A percentile compares a stretch with the other conserved stretches of the same genome.
Conservation (phyloP, 352 stramenopile genomes). For the Globisporangium solare region DNA sequence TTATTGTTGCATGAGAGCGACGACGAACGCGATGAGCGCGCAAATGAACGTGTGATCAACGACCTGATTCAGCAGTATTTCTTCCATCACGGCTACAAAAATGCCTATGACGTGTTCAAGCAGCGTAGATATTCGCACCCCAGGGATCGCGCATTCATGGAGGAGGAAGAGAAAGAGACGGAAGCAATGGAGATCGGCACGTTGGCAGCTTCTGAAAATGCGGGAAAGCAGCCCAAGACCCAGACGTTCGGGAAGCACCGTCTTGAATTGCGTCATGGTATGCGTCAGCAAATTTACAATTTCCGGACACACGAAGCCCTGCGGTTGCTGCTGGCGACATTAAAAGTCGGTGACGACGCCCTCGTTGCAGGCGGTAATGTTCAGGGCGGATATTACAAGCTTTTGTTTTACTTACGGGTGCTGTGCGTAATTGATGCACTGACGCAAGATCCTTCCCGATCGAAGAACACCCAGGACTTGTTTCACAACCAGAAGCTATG, state of each 20-base stretch:
- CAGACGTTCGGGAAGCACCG: constrained; percentile 2
- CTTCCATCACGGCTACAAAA: constrained; percentile 34
- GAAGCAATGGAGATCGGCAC: background rate
- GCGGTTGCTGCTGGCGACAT: constrained; percentile 17
- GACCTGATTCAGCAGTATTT: constrained; percentile 39
- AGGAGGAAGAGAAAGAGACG: background rate
- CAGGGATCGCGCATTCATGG: too few relatives aligned
- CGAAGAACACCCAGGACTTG: too few relatives aligned
- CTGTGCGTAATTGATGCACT: constrained; percentile 42
- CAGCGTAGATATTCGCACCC: background rate
- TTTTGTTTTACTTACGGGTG: constrained; percentile 31
- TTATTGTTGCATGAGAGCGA: constrained; percentile 18
- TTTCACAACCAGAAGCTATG: constrained; percentile 3
- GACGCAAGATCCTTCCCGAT: background rate
- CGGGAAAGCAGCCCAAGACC: background rate
- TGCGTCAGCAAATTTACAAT: constrained; percentile 30
- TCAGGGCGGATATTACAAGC: constrained; percentile 5
- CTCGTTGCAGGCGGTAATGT: background rate
- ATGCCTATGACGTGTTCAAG: constrained; percentile 25
- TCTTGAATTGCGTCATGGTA: constrained; percentile 25
- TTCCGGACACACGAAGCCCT: constrained; percentile 31
- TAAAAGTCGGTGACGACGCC: background rate
- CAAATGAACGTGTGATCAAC: constrained; percentile 29
- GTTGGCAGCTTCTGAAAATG: constrained; percentile 5
- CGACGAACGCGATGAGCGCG: constrained; percentile 20